Evolutionary conservation across 2,329 filamentous ascomycete species (phyloP), one percentile per base, ranked within the genome.

Genomic region (Xylaria sp.): DNA sequence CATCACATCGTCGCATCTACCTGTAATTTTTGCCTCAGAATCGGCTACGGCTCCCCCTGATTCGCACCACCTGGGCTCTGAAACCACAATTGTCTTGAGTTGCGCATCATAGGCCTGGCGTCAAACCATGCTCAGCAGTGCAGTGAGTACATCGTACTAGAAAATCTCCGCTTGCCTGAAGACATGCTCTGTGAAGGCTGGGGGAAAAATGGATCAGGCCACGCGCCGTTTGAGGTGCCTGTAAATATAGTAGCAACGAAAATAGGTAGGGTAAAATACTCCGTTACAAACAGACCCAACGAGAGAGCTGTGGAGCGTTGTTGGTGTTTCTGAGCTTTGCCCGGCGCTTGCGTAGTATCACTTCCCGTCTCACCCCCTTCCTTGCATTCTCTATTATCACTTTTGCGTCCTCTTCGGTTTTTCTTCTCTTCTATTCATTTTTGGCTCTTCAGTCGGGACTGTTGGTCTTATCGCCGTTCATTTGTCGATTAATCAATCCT

Each of bases 321-420:
- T 18, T 51, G 33, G 64, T 68, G 58, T 71, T 71, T 64, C 57
- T 61, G 66, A 66, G 46, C 63, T 51, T 51, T 59, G 72, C 67
- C 73, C 63, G 73, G 77, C 74, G 75, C 75, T 77, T 77, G 70
- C 70, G 66, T 74, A 67, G 66, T 70, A 73, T 76, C 72, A 69
- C 68, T 75, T 73, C 64, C 69, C 65, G 71, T 73, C 71, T 72
- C 72, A 66, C 64, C 55, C 28, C 60, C 65, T 69, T 62, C 71
- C 70, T 73, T 73, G 65, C 60, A 10, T 18, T 54, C 15, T 12
- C 15, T n/a, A 67, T 62, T 74, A 64, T 61, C 68, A 62, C 46
- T 63, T 59, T 69, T 48, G 39, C n/a, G 39, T 67, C 69, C 70
- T 71, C 41, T 62, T 68, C 54, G 10, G 18, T 39, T 71, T 71